Evolutionary conservation across 805 yeast species (phyloP), one percentile per base, ranked within the genome.

Genomic region (Vanderwaltozyma tropicalis): DNA sequence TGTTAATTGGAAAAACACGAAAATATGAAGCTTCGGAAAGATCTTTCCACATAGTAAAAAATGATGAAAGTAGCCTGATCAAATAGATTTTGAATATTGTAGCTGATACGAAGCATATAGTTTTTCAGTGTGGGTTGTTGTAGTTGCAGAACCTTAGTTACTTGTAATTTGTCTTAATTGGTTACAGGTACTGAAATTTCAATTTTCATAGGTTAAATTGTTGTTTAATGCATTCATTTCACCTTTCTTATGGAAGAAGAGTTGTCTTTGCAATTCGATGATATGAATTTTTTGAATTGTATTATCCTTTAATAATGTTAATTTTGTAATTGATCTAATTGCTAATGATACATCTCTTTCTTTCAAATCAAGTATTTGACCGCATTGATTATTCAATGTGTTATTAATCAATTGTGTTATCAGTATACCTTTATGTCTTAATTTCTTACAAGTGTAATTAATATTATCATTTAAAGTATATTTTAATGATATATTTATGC

Each of bases 191-290:
- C n/a, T n/a, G n/a, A 41, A 43, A 10, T 21, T 21, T 24, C 12
- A 24, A 11, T 4, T 24, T 24, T 7, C 9, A 24, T 24, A 24
- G 4, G 12, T 11, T n/a, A 8, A 11, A 8, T 24, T 24, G 27
- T 11, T 28, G 5, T 52, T 45, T 34, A 59, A 51, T 16, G 61
- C 63, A 44, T 71, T 75, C 71, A 80, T 69, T 55, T 80, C 88
- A 3, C 78, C 71, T 50, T 79, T 79, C 42, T 69, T 72, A 28
- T 62, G 60, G 11, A 76, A 63, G 35, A 71, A 63, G 51, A 79
- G 48, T 34, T 78, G 79, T 42, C 84, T 61, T 41, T 76, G 80
- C 6, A 73, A 40, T 44, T 79, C 84, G 29, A 20, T 14, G 5
- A 14, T 16, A 34, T 15, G 14, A 18, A 18, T 12, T 24, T 20